Evolutionary conservation across 208 protist species (phyloP).

Genomic region (Trypanosoma mega): DNA sequence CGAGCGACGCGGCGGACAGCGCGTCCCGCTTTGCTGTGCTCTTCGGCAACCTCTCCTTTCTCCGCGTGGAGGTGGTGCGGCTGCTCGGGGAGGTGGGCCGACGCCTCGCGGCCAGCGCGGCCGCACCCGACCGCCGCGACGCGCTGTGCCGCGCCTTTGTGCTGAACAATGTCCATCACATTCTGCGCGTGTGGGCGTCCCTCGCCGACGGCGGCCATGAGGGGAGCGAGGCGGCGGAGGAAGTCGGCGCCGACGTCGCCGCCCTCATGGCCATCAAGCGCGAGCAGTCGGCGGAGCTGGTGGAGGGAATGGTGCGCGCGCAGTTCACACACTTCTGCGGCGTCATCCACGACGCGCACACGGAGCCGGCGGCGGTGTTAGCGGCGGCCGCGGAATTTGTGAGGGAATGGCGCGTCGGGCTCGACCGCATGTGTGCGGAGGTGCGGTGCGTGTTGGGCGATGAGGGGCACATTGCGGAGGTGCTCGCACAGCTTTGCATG

Average conservation of each 20-base stretch:
- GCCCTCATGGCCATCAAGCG: slow-evolving; percentile 42
- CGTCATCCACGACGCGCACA: slow-evolving; percentile 32
- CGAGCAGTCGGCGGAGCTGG: slow-evolving; percentile 32
- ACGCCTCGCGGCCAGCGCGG: slow-evolving; percentile 23
- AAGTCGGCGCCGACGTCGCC: slow-evolving; percentile 32
- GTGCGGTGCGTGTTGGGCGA: slow-evolving; percentile 46
- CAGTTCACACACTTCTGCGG: slow-evolving; percentile 44
- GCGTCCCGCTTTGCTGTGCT: slow-evolving; percentile 57
- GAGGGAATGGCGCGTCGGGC: slow-evolving; percentile 46
- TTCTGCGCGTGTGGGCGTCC: slow-evolving; percentile 27
- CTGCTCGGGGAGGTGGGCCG: slow-evolving; percentile 40
- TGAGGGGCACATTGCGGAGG: slow-evolving; percentile 39
- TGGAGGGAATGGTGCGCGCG: slow-evolving; percentile 37
- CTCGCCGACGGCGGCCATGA: slow-evolving; percentile 22
- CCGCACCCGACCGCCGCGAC: slow-evolving; percentile 3
- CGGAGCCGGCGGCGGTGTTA: slow-evolving; percentile 34
- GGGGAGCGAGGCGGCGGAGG: slow-evolving; percentile 22
- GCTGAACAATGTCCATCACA: slow-evolving; percentile 52
- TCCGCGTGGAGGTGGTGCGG: slow-evolving; percentile 67
- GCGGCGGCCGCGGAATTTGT: slow-evolving; percentile 56
- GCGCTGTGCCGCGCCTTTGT: slow-evolving; percentile 32
- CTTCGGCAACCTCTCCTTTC: slow-evolving; percentile 59
- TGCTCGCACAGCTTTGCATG: slow-evolving; percentile 78
- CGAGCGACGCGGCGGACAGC: slow-evolving; percentile 56
- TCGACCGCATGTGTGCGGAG: slow-evolving; percentile 40